phyloP scores from a whole-genome alignment of 257 asterid genomes.

The Cynanchum wilfordii region DNA sequence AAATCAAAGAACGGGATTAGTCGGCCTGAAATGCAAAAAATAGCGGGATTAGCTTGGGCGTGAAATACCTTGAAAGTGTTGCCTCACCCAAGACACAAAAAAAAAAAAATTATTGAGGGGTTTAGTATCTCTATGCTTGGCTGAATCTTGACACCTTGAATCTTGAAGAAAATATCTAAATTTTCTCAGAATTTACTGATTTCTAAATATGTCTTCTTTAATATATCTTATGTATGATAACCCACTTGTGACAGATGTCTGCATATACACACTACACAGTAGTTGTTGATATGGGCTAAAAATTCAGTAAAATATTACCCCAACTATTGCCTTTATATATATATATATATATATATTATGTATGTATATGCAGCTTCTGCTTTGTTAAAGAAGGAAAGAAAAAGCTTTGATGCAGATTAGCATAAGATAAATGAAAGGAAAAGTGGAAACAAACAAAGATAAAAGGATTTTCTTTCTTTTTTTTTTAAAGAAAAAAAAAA shows the following conservation, averaged over 20 bases:
- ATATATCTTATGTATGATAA: neutral
- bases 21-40: no score
- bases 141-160: neutral
- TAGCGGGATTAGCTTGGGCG: no score
- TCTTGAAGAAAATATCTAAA: constrained; percentile 1
- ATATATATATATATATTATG: no score
- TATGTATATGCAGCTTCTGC: constrained; percentile 6
- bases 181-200: neutral
- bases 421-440: constrained; percentile 29
- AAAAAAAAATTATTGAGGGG: constrained; percentile 1
- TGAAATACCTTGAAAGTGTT: no score
- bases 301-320: neutral
- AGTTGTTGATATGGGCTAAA: neutral
- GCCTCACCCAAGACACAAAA: no score
- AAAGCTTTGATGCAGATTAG: constrained; percentile 55
- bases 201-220: neutral
- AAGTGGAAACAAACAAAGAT: constrained; percentile 38
- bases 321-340: neutral
- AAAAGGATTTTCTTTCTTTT: neutral
- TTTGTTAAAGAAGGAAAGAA: constrained; percentile 15
- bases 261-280: neutral
- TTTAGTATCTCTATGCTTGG: neutral
- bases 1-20: no score
- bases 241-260: neutral
- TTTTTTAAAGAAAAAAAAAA: neutral